phyloP scores from a whole-genome alignment of 169 alveolate species.

The Babesia bovis region DNA sequence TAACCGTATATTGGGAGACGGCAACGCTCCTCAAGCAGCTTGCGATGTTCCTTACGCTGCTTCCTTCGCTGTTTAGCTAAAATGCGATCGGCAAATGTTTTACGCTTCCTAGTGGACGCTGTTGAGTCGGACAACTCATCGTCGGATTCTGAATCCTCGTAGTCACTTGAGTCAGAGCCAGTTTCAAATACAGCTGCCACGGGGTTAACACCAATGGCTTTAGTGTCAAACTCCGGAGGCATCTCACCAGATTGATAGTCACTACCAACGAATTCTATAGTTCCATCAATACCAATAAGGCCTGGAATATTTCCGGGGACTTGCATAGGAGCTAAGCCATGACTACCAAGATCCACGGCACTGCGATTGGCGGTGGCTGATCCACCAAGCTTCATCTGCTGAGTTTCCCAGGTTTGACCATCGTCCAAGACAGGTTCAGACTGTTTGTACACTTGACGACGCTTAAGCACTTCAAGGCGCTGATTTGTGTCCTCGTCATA shows the following conservation, averaged over 20 bases:
- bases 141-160: slow-evolving; percentile 25
- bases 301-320: background rate
- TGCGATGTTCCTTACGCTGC: slow-evolving; percentile 63
- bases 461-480: slow-evolving; percentile 40
- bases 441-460: slow-evolving; percentile 28
- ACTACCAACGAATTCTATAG: slow-evolving; percentile 44
- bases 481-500: slow-evolving; percentile 82
- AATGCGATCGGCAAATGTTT: slow-evolving; percentile 47
- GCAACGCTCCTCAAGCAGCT: slow-evolving; percentile 73
- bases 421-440: slow-evolving; percentile 27
- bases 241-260: slow-evolving; percentile 43
- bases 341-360: background rate
- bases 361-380: background rate
- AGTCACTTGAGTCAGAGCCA: slow-evolving; percentile 7
- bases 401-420: slow-evolving; percentile 50
- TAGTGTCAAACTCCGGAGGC: slow-evolving; percentile 39
- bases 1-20: slow-evolving; percentile 92
- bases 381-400: slow-evolving; percentile 53
- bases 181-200: slow-evolving; percentile 36
- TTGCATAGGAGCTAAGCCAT: background rate
- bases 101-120: slow-evolving; percentile 32
- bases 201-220: slow-evolving; percentile 41
- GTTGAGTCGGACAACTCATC: slow-evolving; percentile 24
- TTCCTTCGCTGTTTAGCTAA: slow-evolving; percentile 56
- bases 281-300: slow-evolving; percentile 34